Evolutionary conservation across 345 rosid species (phyloP).

Genomic region (Populus euphratica): DNA sequence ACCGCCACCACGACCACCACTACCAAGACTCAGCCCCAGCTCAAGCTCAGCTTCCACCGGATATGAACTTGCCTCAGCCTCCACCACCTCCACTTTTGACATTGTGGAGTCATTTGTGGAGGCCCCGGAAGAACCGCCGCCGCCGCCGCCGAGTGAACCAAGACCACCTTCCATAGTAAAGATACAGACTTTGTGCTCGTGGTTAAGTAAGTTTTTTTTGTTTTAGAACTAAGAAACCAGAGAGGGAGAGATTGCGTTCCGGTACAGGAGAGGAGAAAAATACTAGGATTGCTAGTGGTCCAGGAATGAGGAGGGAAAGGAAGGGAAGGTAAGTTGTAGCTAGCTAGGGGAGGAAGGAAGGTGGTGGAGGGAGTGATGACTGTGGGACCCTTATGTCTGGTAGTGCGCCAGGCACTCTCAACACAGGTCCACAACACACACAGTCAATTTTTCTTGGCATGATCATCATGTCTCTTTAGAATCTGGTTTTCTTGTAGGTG

Average conservation of each 20-base stretch:
- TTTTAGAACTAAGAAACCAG: constrained; percentile 9
- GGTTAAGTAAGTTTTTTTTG: not conserved
- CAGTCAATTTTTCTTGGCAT: constrained; percentile 29
- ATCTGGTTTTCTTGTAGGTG: constrained; percentile 37
- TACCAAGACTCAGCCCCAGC: constrained; percentile 63
- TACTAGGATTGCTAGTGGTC: not conserved
- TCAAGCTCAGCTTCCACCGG: constrained; percentile 58
- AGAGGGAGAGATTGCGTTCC: not conserved
- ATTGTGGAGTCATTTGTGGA: constrained; percentile 32
- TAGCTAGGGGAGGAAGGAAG: constrained; percentile 14
- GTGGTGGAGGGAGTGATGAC: constrained; percentile 70
- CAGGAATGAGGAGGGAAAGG: not conserved
- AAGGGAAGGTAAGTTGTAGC: constrained; percentile 9
- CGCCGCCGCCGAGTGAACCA: constrained; percentile 28
- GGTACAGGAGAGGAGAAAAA: not conserved
- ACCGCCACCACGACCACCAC: constrained; percentile 4
- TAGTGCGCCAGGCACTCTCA: constrained; percentile 75
- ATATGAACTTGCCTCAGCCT: constrained; percentile 38
- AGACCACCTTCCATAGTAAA: constrained; percentile 37
- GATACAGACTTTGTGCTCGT: constrained; percentile 1
- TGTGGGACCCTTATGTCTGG: constrained; percentile 70
- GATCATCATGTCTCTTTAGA: constrained; percentile 44
- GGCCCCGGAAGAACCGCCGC: constrained; percentile 23
- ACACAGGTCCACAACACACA: constrained; percentile 20
- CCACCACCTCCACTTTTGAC: constrained; percentile 35